A percentile compares a stretch with the other conserved stretches of the same genome.
These are phyloP conservation scores for Artemisia tridentata DNA, from an alignment of 129 eudicot genomes.

Conservation along the genomic window DNA sequence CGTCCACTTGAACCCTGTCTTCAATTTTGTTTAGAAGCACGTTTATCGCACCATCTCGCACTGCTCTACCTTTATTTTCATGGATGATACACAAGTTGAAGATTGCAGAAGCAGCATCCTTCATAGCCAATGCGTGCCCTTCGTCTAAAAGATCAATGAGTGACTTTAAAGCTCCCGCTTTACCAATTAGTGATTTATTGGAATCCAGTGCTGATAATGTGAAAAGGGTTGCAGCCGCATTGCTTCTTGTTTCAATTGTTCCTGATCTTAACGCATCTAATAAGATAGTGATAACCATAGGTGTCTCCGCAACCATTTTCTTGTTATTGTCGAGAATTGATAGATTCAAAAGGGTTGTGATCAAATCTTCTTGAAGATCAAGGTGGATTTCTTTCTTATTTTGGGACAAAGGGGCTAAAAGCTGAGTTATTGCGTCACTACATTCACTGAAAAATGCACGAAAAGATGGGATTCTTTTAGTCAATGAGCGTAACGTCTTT, in stretches of 20 bases:
- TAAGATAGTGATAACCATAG: slow-evolving; percentile 51
- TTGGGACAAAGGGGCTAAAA: slow-evolving; percentile 54
- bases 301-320: slow-evolving; percentile 78
- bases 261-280: slow-evolving; percentile 60
- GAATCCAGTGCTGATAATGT: slow-evolving; percentile 84
- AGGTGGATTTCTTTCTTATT: slow-evolving; percentile 36
- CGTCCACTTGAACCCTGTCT: slow-evolving; percentile 58
- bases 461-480: slow-evolving; percentile 66
- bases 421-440: slow-evolving; percentile 41
- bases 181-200: slow-evolving; percentile 73
- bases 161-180: slow-evolving; percentile 67
- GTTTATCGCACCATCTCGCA: slow-evolving; percentile 66
- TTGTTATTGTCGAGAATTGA: slow-evolving; percentile 83
- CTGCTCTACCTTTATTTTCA: slow-evolving; percentile 74
- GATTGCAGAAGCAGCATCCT: slow-evolving; percentile 83
- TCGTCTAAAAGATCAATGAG: slow-evolving; percentile 67
- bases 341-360: slow-evolving; percentile 78
- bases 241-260: slow-evolving; percentile 65
- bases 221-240: slow-evolving; percentile 89
- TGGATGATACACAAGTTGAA: slow-evolving; percentile 68
- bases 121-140: slow-evolving; percentile 64
- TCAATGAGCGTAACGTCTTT: slow-evolving; percentile 54
- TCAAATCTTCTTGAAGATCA: slow-evolving; percentile 72
- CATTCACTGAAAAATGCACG: slow-evolving; percentile 76
- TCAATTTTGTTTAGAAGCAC: slow-evolving; percentile 62